A percentile compares a stretch with the other conserved stretches of the same genome.
These are phyloP conservation scores for Hericium coralloides DNA, from an alignment of 768 basidiomycete species.

Conservation along the genomic window DNA sequence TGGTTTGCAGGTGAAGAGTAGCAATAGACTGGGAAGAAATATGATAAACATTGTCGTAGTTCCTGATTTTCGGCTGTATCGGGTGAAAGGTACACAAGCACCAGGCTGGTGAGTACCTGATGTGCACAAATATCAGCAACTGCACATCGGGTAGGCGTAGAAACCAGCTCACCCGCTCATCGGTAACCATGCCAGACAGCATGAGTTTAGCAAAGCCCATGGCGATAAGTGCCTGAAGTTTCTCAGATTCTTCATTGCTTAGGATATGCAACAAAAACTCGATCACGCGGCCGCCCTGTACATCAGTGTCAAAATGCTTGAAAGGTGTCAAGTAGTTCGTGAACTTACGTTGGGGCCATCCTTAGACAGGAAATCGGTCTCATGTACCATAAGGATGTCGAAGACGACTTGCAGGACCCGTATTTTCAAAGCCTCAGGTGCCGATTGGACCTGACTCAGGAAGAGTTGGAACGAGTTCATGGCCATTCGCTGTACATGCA, in stretches of 20 bases:
- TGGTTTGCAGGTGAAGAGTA: constrained; percentile 75
- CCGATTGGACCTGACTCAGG: constrained; percentile 57
- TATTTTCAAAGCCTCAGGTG: constrained; percentile 56
- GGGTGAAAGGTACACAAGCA: constrained; percentile 67
- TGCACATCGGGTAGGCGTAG: neutral
- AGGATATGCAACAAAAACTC: constrained; percentile 55
- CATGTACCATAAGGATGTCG: constrained; percentile 82
- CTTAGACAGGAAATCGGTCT: constrained; percentile 50
- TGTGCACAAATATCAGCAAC: neutral
- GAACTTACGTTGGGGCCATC: constrained; percentile 20
- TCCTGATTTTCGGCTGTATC: constrained; percentile 75
- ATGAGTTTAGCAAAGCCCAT: constrained; percentile 84
- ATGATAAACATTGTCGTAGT: constrained; percentile 76
- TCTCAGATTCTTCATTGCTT: constrained; percentile 44
- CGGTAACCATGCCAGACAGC: constrained; percentile 64
- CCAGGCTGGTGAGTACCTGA: constrained; percentile 41
- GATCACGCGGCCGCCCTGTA: constrained; percentile 47
- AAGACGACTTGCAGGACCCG: constrained; percentile 75
- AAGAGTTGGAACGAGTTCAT: constrained; percentile 70
- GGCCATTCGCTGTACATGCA: constrained; percentile 43
- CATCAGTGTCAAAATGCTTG: neutral
- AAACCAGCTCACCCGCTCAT: constrained; percentile 48
- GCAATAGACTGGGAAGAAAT: constrained; percentile 83
- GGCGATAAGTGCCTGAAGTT: constrained; percentile 63
- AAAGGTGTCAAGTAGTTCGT: too few relatives aligned